Evolutionary conservation across 2,329 filamentous ascomycete genomes (phyloP).

Genomic region (Aspergillus uvarum): DNA sequence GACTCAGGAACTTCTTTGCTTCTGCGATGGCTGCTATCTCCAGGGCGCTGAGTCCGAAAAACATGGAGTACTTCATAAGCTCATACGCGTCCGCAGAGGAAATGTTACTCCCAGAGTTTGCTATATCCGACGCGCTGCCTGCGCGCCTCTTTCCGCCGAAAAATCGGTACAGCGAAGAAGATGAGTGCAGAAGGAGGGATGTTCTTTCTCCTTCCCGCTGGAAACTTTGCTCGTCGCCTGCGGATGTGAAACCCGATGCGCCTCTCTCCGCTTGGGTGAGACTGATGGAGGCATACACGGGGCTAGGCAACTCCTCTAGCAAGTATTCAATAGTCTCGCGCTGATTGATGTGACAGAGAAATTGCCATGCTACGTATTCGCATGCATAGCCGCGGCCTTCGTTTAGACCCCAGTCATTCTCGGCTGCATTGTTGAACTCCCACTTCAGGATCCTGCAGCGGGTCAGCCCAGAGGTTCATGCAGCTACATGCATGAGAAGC

Average conservation of each 20-base stretch:
- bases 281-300: constrained; percentile 20
- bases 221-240: constrained; percentile 5
- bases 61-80: constrained; percentile 65
- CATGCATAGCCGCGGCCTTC: constrained; percentile 58
- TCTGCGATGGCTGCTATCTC: constrained; percentile 80
- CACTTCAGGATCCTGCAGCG: constrained; percentile 54
- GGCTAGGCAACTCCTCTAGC: constrained; percentile 50
- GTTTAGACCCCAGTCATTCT: constrained; percentile 57
- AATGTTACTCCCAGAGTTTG: constrained; percentile 45
- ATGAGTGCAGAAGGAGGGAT: constrained; percentile 30
- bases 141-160: constrained; percentile 40
- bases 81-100: constrained; percentile 51
- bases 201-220: constrained; percentile 26
- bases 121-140: constrained; percentile 42
- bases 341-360: constrained; percentile 56
- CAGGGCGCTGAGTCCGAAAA: constrained; percentile 78
- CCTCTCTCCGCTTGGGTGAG: constrained; percentile 25
- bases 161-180: constrained; percentile 24
- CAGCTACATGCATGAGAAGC: constrained; percentile 17
- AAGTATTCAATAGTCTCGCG: constrained; percentile 59
- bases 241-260: constrained; percentile 14
- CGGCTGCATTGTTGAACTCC: constrained; percentile 53
- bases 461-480: background rate
- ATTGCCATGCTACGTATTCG: constrained; percentile 63
- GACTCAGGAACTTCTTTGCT: constrained; percentile 81